Percentiles rank a stretch among this genome's conserved stretches.
Conservation (phyloP, 257 asterid species). For the Mitragyna speciosa region DNA sequence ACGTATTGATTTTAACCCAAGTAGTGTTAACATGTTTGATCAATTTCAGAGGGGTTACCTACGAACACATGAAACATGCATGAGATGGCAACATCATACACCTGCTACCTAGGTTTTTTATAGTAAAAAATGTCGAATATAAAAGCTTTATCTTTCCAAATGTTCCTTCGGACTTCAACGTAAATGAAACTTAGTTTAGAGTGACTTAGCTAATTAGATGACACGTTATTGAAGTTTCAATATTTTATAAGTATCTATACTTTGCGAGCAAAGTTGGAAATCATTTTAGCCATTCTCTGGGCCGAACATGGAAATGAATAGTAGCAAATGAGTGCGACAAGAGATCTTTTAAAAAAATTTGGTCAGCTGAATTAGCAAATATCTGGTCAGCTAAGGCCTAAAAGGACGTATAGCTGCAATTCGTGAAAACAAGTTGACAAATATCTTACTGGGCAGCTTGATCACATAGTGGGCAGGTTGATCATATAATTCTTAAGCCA, state of each 20-base stretch:
- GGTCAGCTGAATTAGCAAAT: too few species aligned
- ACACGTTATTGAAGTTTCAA: not conserved
- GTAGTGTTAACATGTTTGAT: not conserved
- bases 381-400: not conserved
- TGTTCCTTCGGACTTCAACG: not conserved
- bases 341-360: not conserved
- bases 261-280: not conserved
- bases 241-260: not conserved
- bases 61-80: not conserved
- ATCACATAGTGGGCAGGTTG: not conserved
- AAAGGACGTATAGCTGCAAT: not conserved
- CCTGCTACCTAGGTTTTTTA: not conserved
- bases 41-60: not conserved
- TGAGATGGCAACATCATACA: constrained; percentile 1
- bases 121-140: not conserved
- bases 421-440: not conserved
- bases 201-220: not conserved
- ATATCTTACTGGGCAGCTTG: not conserved
- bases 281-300: not conserved
- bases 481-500: not conserved
- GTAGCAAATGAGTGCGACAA: not conserved
- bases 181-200: not conserved
- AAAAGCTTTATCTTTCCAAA: too few species aligned
- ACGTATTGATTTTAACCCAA: not conserved
- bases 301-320: not conserved